Evolutionary conservation across 352 stramenopile species (phyloP).

Genomic region (Sclerospora graminicola): DNA sequence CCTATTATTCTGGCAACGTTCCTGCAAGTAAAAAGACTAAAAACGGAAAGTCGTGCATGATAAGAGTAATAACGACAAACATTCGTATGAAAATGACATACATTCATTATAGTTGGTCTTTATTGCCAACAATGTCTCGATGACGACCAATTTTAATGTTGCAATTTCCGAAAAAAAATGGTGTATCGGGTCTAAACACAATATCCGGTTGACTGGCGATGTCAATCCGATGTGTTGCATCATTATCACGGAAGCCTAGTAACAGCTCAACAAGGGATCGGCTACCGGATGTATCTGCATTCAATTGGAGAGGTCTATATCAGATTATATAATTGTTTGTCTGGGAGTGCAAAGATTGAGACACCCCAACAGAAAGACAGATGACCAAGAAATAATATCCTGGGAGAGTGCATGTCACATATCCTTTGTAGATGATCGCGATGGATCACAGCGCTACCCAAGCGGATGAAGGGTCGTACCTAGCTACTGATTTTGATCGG

Average conservation of each 20-base stretch:
- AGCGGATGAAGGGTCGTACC: slow-evolving; percentile 3
- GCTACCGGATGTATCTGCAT: not conserved
- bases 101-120: too few relatives aligned
- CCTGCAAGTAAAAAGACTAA: too few relatives aligned
- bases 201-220: too few relatives aligned
- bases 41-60: too few relatives aligned
- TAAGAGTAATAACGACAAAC: too few relatives aligned
- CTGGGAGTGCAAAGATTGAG: not conserved
- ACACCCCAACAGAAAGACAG: not conserved
- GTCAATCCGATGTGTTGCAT: too few relatives aligned
- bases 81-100: too few relatives aligned
- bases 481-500: slow-evolving; percentile 4
- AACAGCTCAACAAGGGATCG: not conserved
- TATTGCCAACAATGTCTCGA: too few relatives aligned
- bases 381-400: not conserved
- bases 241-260: not conserved
- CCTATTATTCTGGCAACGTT: too few relatives aligned
- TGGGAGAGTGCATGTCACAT: not conserved
- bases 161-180: too few relatives aligned
- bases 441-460: slow-evolving; percentile 11
- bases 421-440: not conserved
- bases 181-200: too few relatives aligned
- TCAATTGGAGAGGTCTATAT: slow-evolving; percentile 1
- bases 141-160: too few relatives aligned
- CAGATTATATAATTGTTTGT: not conserved